Evolutionary conservation across 768 basidiomycete genomes (phyloP), one percentile per base, ranked within the genome.

Genomic region (Xerocomellus dryophilus): DNA sequence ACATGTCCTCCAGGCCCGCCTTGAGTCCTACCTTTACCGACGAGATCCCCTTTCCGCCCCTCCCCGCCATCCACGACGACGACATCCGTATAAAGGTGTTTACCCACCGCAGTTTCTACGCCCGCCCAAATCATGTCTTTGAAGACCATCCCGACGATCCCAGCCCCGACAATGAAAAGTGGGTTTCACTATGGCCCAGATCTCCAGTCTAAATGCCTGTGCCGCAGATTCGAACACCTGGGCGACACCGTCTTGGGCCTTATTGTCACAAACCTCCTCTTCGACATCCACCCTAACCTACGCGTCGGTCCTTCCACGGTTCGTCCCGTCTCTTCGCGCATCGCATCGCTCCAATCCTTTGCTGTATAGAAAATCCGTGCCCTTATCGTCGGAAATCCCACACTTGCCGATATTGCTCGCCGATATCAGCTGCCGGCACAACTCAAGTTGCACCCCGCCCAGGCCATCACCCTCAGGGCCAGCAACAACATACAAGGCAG

Each of bases 111-210:
- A 86, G 85, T 65, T 80, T 76, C 62, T 80, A 75, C 61, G 89
- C 80, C 0, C 76, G 90, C 2, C 87, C 88, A 0, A 84, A 81
- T 7, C 82, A 87, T 60, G 73, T 88, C 23, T 92, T 92, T 58
- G 90, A 92, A 65, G 90, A 92, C 67, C 76, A 73, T 35, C 80
- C 77, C 0, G 75, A 81, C 57, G 89, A 92, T 68, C 84, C 79
- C 2, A 86, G 85, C 47, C 89, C 88, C 7, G 90, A 92, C 65
- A 91, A 92, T 57, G 90, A 92, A 73, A 86, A 81, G 90, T 89
- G 50, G 61, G 76, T 67, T 6, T 27, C 21, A 35, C 42, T 11
- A 15, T 41, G 14, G n/a, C 10, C 38, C 15, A 18, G 36, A 5
- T 15, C 32, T 49, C 25, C 5, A 10, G 4, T 3, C 54, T 53